These are phyloP conservation scores for Cyberlindnera samutprakarnensis DNA, from an alignment of 805 yeast species.

Conservation along the genomic window DNA sequence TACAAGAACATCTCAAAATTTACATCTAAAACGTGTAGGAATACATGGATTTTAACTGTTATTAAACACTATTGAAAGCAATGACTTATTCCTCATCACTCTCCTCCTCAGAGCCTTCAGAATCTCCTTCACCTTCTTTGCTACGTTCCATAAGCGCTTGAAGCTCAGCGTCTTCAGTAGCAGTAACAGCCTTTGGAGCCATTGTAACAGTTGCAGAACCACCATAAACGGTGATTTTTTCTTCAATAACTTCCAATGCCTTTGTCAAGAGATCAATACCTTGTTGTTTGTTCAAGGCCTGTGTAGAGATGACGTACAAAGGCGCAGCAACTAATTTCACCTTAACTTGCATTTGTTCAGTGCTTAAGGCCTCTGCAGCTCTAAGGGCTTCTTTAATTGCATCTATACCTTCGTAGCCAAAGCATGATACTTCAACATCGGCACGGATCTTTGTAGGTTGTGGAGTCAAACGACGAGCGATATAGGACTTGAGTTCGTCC, in stretches of 20 bases:
- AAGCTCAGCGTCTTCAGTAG: slow-evolving; percentile 95
- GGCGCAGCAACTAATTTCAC: slow-evolving; percentile 98
- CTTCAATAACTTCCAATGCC: slow-evolving; percentile 73
- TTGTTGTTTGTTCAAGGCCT: slow-evolving; percentile 82
- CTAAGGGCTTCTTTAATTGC: slow-evolving; percentile 87
- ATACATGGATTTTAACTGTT: too few species aligned
- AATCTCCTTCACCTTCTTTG: slow-evolving; percentile 80
- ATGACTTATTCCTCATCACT: slow-evolving; percentile 21
- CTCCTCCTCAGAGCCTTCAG: slow-evolving; percentile 55
- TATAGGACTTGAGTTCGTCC: slow-evolving; percentile 80
- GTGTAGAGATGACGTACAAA: slow-evolving; percentile 85
- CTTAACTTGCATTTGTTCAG: slow-evolving; percentile 82
- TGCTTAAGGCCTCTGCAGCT: slow-evolving; percentile 78
- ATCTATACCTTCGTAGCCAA: slow-evolving; percentile 94
- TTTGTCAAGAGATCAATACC: slow-evolving; percentile 74
- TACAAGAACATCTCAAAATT: too few species aligned
- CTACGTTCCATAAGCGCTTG: slow-evolving; percentile 92
- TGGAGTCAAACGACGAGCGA: slow-evolving; percentile 91
- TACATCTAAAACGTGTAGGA: too few species aligned
- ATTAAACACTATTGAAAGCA: too few species aligned
- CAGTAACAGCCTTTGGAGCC: slow-evolving; percentile 99
- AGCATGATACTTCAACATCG: slow-evolving; percentile 97
- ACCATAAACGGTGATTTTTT: slow-evolving; percentile 61
- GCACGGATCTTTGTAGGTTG: slow-evolving; percentile 97
- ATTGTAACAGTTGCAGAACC: slow-evolving; percentile 89